These are phyloP conservation scores for Dacryopinax spathularia DNA, from an alignment of 768 basidiomycete genomes.

Conservation along the genomic window DNA sequence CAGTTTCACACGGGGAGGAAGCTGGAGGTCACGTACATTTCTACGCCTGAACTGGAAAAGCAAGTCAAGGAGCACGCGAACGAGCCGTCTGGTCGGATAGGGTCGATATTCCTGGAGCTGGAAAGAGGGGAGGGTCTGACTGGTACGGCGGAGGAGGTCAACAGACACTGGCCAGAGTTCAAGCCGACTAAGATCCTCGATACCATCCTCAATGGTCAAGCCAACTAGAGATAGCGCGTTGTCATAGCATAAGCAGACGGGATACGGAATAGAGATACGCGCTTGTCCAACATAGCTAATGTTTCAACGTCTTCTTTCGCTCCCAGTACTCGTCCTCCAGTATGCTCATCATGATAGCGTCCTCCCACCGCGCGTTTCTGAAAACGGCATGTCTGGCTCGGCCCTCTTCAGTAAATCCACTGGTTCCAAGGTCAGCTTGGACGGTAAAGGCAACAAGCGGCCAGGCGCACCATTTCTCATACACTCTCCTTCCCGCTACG, in stretches of 20 bases:
- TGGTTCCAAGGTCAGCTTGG: no score
- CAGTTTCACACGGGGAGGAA: slow-evolving; percentile 14
- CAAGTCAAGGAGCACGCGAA: slow-evolving; percentile 10
- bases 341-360: background rate
- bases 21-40: slow-evolving; percentile 11
- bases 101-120: background rate
- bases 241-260: no score
- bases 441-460: no score
- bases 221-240: no score
- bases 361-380: background rate
- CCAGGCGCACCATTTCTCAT: slow-evolving; percentile 2
- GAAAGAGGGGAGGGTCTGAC: background rate
- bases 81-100: background rate
- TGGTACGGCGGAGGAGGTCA: background rate
- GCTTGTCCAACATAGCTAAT: no score
- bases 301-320: no score
- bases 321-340: background rate
- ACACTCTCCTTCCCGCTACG: background rate
- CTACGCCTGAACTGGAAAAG: slow-evolving; percentile 9
- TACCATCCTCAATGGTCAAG: background rate
- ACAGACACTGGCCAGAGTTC: slow-evolving; percentile 13
- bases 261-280: no score
- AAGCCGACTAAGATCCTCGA: slow-evolving; percentile 13
- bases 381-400: background rate
- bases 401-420: background rate